Percentiles rank a stretch among this genome's conserved stretches.
phyloP scores from a whole-genome alignment of 106 monocot species.

The Dendrobium huoshanense region DNA sequence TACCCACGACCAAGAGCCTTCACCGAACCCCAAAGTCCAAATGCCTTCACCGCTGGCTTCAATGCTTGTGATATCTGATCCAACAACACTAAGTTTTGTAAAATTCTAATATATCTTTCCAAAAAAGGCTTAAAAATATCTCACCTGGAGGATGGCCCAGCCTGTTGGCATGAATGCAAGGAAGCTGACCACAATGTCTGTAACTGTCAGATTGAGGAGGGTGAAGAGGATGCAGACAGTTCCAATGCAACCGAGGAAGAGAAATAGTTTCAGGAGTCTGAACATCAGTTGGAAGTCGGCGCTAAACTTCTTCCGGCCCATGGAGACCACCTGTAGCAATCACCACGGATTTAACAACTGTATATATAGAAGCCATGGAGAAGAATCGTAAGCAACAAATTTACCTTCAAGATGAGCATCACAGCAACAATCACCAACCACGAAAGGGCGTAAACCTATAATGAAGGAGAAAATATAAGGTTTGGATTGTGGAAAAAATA shows the following conservation, averaged over 20 bases:
- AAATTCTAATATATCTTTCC: neutral
- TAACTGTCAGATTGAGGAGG: slow-evolving; percentile 53
- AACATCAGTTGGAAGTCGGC: slow-evolving; percentile 98
- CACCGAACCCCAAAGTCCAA: slow-evolving; percentile 76
- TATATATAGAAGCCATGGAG: no score
- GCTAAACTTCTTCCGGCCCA: slow-evolving; percentile 95
- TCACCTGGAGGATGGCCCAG: slow-evolving; percentile 91
- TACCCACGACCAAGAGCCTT: slow-evolving; percentile 80
- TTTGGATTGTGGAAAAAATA: neutral
- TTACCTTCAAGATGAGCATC: slow-evolving; percentile 80
- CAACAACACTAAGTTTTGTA: neutral
- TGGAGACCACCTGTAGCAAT: slow-evolving; percentile 73
- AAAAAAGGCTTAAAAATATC: neutral
- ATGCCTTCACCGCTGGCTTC: slow-evolving; percentile 54
- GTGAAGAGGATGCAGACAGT: slow-evolving; percentile 62
- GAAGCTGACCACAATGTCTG: slow-evolving; percentile 79
- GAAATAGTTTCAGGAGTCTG: slow-evolving; percentile 76
- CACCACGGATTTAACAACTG: neutral
- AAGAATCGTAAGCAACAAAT: neutral
- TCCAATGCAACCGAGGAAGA: slow-evolving; percentile 76
- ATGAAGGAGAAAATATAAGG: neutral
- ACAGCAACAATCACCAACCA: slow-evolving; percentile 93
- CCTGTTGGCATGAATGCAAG: slow-evolving; percentile 94
- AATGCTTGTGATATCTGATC: slow-evolving; percentile 69
- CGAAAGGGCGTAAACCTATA: slow-evolving; percentile 88